Conservation (phyloP, 352 stramenopile genomes). For the Phytophthora podocarpi region DNA sequence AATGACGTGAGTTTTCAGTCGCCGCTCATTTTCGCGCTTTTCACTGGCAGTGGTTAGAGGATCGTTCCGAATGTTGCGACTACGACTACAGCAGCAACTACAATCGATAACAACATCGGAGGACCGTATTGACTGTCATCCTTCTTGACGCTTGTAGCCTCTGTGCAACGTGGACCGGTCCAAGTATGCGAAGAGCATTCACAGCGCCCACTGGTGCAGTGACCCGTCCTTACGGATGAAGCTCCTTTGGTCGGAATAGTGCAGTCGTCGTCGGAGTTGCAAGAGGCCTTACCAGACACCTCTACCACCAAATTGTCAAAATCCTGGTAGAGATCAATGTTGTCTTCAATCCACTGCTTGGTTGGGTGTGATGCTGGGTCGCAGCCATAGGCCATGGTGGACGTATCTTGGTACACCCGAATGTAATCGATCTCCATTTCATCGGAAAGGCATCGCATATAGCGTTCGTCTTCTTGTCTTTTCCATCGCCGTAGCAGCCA, state of each 20-base stretch:
- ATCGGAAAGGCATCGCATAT: conserved; percentile 74
- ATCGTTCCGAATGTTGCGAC: conserved; percentile 6
- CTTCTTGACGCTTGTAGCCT: conserved; percentile 18
- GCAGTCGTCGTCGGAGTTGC: conserved; percentile 54
- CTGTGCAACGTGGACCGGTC: conserved; percentile 38
- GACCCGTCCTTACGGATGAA: conserved; percentile 26
- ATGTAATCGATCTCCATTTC: conserved; percentile 84
- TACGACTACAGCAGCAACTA: conserved; percentile 6
- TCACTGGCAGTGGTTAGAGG: conserved; percentile 1
- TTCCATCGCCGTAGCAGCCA: conserved; percentile 38
- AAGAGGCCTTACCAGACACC: conserved; percentile 54
- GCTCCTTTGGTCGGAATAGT: conserved; percentile 33
- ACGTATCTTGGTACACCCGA: conserved; percentile 42
- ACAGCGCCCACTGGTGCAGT: conserved; percentile 31
- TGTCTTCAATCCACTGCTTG: conserved; percentile 62
- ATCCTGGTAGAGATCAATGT: conserved; percentile 60
- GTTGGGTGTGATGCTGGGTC: conserved; percentile 59
- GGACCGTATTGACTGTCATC: conserved; percentile 20
- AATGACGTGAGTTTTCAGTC: conserved; percentile 7
- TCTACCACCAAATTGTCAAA: conserved; percentile 46
- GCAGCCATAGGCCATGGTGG: conserved; percentile 52
- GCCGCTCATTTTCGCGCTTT: not conserved
- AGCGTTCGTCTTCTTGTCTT: conserved; percentile 30
- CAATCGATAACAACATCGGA: conserved; percentile 16
- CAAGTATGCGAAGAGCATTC: conserved; percentile 34